Evolutionary conservation across 2,329 filamentous ascomycete genomes (phyloP), one percentile per base, ranked within the genome.

Genomic region (Anthostomella pinea): DNA sequence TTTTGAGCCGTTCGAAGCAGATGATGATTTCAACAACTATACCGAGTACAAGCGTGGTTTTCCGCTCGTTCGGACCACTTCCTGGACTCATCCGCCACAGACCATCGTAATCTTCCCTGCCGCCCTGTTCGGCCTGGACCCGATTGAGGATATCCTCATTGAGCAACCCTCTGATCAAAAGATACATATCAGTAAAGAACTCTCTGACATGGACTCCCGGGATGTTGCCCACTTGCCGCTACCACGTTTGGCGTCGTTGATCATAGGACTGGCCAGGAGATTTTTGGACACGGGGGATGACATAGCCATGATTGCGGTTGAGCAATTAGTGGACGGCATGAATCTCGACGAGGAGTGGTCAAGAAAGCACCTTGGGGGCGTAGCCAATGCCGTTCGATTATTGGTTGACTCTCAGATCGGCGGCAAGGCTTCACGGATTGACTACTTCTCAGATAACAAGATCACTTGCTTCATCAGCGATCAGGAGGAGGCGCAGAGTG

Each of bases 301-400:
- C 21, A 32, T 45, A 8, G 46, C 49, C 20, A 49, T 47, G 38
- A 58, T 57, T 11, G 50, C 48, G 1, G 49, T 48, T n/a, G 51
- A 56, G 35, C 41, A 53, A 18, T 46, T 56, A 17, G 44, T 56
- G 15, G 54, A 56, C 26, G 49, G 51, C 11, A 52, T 55, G 50
- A 38, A 54, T 31, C 27, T 56, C 10, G 44, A 51, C 25, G 36
- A 47, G 25, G 32, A 26, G 8, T 54, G 49, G 53, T 38, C 41
- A 19, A 30, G 39, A 10, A 38, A 26, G 17, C 39, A 48, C 11
- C 37, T 56, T 10, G 13, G 11, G 3, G 20, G 28, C 23, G 38
- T 29, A 6, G 30, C 40, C 5, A 21, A 27, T 5, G 45, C 37
- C 15, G 28, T 41, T 24, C 23, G 32, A 17, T 24, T 36, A 16